Base-by-base conservation (phyloP, 208 protist species). In the Trichomonas vaginalis region DNA sequence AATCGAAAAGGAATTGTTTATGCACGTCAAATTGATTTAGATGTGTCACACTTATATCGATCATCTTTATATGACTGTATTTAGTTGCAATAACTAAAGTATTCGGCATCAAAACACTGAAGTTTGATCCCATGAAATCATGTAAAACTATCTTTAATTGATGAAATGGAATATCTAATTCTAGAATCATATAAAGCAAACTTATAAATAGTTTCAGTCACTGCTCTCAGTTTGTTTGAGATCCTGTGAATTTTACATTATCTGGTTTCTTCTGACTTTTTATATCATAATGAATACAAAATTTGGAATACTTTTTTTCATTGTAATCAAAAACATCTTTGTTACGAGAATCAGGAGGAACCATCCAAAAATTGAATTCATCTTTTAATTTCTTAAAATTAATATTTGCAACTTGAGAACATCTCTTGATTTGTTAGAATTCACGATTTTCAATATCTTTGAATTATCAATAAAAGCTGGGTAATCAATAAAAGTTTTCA, bases 291-390 rank as follows among this genome's bases (percentile, higher is more conserved):
- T 0, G 82, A 39, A 48, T 90, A 40, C 9, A 90, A 48, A 12
- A 90, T n/a, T 48, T 90, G 82, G 42, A 39, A 90, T 39, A 40
- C 17, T 48, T 37, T n/a, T n/a, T 46, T 1, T 9, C 35, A 21
- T 90, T 90, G 42, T 90, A 90, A 90, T 90, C 82, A 48, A n/a
- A 35, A 12, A 90, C 42, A 48, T n/a, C 82, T 23, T 90, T 90
- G 14, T 2, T 17, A 48, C 40, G 35, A 35, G 42, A 45, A 48
- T 90, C 82, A 35, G 82, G 82, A 23, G 82, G 40, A 23, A 40
- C 42, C 82, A 90, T 90, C 82, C 82, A 90, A 48, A 90, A 90
- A 35, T 35, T 9, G 42, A 2, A 46, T 32, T 10, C 37, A 90
- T 90, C 82, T 48, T 90, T 4, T 23, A n/a, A 3, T 10, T 32